Conservation (phyloP, 805 yeast species). For the Wickerhamiella siamensis region DNA sequence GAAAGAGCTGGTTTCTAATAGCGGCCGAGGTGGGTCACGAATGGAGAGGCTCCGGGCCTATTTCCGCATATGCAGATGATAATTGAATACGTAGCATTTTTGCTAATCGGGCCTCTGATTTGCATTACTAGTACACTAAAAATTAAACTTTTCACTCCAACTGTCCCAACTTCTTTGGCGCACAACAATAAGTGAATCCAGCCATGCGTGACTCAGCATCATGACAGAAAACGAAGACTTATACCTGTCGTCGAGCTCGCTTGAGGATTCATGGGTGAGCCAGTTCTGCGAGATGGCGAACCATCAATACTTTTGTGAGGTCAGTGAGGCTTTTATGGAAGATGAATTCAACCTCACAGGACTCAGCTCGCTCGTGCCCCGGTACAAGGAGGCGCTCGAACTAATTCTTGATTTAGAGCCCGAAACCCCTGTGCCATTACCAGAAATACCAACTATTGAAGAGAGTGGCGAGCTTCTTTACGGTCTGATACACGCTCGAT, state of each 20-base stretch:
- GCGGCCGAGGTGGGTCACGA: too few species aligned
- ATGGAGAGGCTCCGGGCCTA: too few species aligned
- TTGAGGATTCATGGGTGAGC: constrained; percentile 45
- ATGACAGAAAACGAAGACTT: constrained; percentile 1
- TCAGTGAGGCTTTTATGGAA: constrained; percentile 81
- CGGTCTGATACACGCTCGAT: constrained; percentile 90
- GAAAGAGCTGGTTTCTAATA: too few species aligned
- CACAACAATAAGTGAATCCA: neutral
- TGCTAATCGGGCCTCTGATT: too few species aligned
- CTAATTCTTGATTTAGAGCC: constrained; percentile 77
- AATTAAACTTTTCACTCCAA: too few species aligned
- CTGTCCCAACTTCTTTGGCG: neutral
- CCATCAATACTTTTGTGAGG: constrained; percentile 85
- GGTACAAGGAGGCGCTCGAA: constrained; percentile 82
- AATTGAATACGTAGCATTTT: too few species aligned
- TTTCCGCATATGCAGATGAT: too few species aligned
- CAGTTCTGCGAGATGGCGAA: constrained; percentile 67
- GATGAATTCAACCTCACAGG: constrained; percentile 96
- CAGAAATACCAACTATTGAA: constrained; percentile 62
- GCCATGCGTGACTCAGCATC: neutral
- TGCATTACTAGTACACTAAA: too few species aligned
- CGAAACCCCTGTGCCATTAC: constrained; percentile 36
- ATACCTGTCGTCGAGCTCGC: constrained; percentile 5
- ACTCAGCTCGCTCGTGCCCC: constrained; percentile 68
- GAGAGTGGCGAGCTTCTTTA: constrained; percentile 85